Evolutionary conservation across 2,329 filamentous ascomycete genomes (phyloP), one percentile per base, ranked within the genome.

Genomic region (Xylariales sp.): DNA sequence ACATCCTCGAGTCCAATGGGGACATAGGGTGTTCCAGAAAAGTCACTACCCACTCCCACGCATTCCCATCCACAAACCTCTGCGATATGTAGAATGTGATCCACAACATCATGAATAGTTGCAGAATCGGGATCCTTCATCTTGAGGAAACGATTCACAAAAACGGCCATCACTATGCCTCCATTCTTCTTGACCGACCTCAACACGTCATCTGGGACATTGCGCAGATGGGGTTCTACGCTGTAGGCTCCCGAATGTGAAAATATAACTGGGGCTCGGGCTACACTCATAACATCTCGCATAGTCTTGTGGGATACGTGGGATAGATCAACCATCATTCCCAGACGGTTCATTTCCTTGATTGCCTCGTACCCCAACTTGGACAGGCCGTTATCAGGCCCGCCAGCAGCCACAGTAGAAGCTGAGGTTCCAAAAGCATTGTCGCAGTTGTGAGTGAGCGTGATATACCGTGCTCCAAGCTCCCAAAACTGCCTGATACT

Each of bases 371-470:
- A 66, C 2, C 81, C 81, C 3, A 67, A 69, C 2, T 63, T 52
- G 34, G 72, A 78, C 7, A 85, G 61, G 6, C 80, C 80, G 4
- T 15, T n/a, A 21, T 47, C 45, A 19, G 40, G 27, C n/a, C 46
- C 49, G 21, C 40, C 43, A n/a, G n/a, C n/a, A n/a, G n/a, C n/a
- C n/a, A n/a, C n/a, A n/a, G n/a, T n/a, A n/a, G n/a, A n/a, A n/a
- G n/a, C n/a, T 5, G 45, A 45, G 35, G 49, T 52, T 14, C 79
- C 78, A 54, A 79, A 85, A 19, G 64, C 66, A 50, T 83, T 85
- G 57, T 85, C 76, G 54, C 81, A 85, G 49, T 81, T 81, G 62
- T 82, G 81, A 8, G 78, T 84, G n/a, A 85, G 58, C 0, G 81
- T 85, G 11, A 76, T 72, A 45, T 85, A 85, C 24, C 78, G 69